These are phyloP conservation scores for Medicago ruthenica DNA, from an alignment of 306 rosid species.

Conservation along the genomic window DNA sequence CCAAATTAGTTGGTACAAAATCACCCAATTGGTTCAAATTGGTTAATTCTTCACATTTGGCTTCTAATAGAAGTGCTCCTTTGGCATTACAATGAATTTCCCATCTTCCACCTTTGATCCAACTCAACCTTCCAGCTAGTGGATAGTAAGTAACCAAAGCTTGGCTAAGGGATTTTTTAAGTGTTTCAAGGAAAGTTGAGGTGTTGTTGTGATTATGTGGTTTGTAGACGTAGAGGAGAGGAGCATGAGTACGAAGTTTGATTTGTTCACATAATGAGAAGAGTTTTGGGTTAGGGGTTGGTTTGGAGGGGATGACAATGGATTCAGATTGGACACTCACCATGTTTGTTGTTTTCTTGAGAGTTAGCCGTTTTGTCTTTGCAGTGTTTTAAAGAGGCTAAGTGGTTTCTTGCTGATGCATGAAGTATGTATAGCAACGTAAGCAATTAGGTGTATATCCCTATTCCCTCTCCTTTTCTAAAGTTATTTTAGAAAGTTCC, in stretches of 20 bases:
- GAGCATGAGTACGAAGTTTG: slow-evolving; percentile 53
- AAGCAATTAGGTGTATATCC: not conserved
- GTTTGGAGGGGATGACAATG: slow-evolving; percentile 32
- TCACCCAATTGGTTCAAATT: slow-evolving; percentile 42
- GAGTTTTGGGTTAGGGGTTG: slow-evolving; percentile 34
- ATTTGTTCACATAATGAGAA: slow-evolving; percentile 47
- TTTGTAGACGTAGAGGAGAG: slow-evolving; percentile 47
- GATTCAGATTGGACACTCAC: slow-evolving; percentile 18
- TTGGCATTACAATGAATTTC: slow-evolving; percentile 46
- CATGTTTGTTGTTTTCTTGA: not conserved
- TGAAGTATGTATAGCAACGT: not conserved
- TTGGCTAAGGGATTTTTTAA: slow-evolving; percentile 36
- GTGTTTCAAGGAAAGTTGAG: not conserved
- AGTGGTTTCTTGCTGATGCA: not conserved
- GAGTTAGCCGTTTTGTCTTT: not conserved
- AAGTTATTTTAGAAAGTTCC: too few species aligned
- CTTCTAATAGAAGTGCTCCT: slow-evolving; percentile 44
- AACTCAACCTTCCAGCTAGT: slow-evolving; percentile 51
- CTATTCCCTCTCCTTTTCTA: not conserved
- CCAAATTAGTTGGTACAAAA: slow-evolving; percentile 44
- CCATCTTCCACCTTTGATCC: slow-evolving; percentile 23
- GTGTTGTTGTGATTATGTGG: not conserved
- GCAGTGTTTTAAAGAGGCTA: not conserved
- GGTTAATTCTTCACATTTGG: not conserved
- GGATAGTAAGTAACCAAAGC: slow-evolving; percentile 47